Conservation (phyloP, 352 stramenopile genomes). For the Globisporangium polare region DNA sequence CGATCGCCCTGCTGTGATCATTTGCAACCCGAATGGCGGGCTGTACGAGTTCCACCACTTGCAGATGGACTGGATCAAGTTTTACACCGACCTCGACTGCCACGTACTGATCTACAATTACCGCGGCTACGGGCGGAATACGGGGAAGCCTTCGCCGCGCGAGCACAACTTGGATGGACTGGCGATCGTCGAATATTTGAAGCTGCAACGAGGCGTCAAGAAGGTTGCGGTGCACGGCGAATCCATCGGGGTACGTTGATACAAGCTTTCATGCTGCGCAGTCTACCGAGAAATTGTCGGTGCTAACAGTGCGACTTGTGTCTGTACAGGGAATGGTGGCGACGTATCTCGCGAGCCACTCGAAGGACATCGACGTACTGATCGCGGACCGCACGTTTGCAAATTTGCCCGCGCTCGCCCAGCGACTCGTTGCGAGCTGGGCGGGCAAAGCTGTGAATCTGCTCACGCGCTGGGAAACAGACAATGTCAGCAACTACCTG, state of each 20-base stretch:
- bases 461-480: slow-evolving; percentile 78
- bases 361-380: slow-evolving; percentile 53
- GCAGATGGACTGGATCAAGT: slow-evolving; percentile 88
- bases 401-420: slow-evolving; percentile 69
- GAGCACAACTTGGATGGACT: slow-evolving; percentile 66
- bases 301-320: neutral
- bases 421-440: slow-evolving; percentile 76
- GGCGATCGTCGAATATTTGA: slow-evolving; percentile 74
- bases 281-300: neutral
- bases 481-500: slow-evolving; percentile 77
- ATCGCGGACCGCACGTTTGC: slow-evolving; percentile 82
- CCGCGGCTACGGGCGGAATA: slow-evolving; percentile 76
- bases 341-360: slow-evolving; percentile 60
- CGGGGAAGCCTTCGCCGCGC: slow-evolving; percentile 49
- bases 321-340: slow-evolving; percentile 50
- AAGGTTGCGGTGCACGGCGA: slow-evolving; percentile 79
- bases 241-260: slow-evolving; percentile 54
- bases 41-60: slow-evolving; percentile 87
- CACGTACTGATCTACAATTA: slow-evolving; percentile 88
- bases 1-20: slow-evolving; percentile 51
- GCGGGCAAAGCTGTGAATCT: slow-evolving; percentile 53
- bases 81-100: slow-evolving; percentile 77
- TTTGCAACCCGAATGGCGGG: slow-evolving; percentile 85
- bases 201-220: slow-evolving; percentile 38
- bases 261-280: neutral